These are phyloP conservation scores for Nakaseomyces delphensis DNA, from an alignment of 1,139 yeast species.

Conservation along the genomic window DNA sequence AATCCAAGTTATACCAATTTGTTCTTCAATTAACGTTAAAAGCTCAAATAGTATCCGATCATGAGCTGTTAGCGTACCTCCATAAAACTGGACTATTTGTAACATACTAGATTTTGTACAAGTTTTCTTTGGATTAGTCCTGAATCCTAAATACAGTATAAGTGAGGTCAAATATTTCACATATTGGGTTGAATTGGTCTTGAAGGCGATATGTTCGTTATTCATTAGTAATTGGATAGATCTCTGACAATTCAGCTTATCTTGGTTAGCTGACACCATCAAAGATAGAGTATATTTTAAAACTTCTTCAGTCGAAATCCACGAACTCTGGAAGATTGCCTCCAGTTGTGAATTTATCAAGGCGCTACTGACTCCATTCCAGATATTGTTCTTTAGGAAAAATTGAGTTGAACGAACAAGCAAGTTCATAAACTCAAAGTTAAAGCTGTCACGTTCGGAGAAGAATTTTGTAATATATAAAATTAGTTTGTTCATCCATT, in stretches of 20 bases:
- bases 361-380: conserved; percentile 40
- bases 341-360: conserved; percentile 62
- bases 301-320: conserved; percentile 38
- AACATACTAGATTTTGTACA: conserved; percentile 43
- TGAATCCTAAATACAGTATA: conserved; percentile 40
- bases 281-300: conserved; percentile 40
- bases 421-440: conserved; percentile 28
- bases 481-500: conserved; percentile 40
- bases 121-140: conserved; percentile 39
- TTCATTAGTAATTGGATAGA: conserved; percentile 58
- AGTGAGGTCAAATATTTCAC: conserved; percentile 39
- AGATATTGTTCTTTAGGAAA: conserved; percentile 32
- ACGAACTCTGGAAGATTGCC: conserved; percentile 44
- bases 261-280: conserved; percentile 34
- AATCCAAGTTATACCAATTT: conserved; percentile 48
- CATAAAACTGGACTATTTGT: conserved; percentile 43
- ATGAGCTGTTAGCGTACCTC: conserved; percentile 52
- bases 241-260: conserved; percentile 41
- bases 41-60: conserved; percentile 56
- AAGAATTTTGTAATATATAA: conserved; percentile 54
- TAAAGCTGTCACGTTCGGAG: conserved; percentile 38
- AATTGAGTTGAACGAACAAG: conserved; percentile 8
- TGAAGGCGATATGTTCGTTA: conserved; percentile 38
- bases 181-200: conserved; percentile 18
- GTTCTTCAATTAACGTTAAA: conserved; percentile 49